These are phyloP conservation scores for Tolypocladium endophyticum DNA, from an alignment of 2,329 filamentous ascomycete species.

Conservation along the genomic window DNA sequence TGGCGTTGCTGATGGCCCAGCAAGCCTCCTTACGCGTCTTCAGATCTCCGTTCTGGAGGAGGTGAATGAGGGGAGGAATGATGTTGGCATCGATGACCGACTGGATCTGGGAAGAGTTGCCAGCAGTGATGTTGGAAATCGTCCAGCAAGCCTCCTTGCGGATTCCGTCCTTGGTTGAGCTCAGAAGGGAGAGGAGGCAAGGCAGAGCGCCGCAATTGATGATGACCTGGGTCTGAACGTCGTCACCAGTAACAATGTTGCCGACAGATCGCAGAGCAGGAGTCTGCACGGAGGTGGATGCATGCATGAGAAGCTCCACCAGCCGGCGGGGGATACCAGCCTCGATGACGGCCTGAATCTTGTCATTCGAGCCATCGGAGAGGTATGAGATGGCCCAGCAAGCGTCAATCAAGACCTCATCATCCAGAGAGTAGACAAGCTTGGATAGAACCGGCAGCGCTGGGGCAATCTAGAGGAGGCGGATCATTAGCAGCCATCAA, in stretches of 20 bases:
- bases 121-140: conserved; percentile 97
- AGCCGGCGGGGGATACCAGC: conserved; percentile 92
- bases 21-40: conserved; percentile 99
- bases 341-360: conserved; percentile 98
- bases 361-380: conserved; percentile 95
- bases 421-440: conserved; percentile 95
- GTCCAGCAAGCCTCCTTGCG: conserved; percentile 99
- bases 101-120: conserved; percentile 97
- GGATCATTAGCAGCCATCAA: conserved; percentile 5
- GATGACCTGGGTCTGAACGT: conserved; percentile 97
- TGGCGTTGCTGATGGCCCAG: conserved; percentile 99
- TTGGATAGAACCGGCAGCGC: conserved; percentile 92
- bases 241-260: conserved; percentile 97
- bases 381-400: conserved; percentile 99
- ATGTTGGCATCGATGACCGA: conserved; percentile 94
- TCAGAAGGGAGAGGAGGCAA: conserved; percentile 84
- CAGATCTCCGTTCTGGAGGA: conserved; percentile 92
- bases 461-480: conserved; percentile 63
- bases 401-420: conserved; percentile 95
- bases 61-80: conserved; percentile 89
- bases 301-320: conserved; percentile 95
- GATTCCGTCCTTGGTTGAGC: conserved; percentile 97
- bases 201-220: conserved; percentile 95
- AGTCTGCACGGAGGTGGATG: conserved; percentile 95
- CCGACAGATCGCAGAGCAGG: conserved; percentile 93